Conservation (phyloP, 345 rosid species). For the Hibiscus mutabilis region DNA sequence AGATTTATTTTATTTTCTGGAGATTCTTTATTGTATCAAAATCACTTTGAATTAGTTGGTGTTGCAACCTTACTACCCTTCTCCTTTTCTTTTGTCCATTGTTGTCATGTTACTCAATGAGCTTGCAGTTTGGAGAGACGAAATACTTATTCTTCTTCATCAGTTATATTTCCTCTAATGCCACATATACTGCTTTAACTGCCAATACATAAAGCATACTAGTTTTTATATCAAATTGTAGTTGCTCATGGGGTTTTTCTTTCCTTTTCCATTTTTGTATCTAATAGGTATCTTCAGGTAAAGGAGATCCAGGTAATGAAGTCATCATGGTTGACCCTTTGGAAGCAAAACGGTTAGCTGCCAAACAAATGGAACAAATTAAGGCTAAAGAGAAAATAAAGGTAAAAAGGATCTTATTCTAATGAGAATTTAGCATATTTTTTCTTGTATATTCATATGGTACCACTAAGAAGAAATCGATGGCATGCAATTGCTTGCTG, state of each 20-base stretch:
- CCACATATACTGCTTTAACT: background rate
- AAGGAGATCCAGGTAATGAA: conserved; percentile 25
- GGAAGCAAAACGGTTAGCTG: conserved; percentile 82
- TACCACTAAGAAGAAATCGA: background rate
- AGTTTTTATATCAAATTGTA: background rate
- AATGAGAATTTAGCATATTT: background rate
- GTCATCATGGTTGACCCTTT: conserved; percentile 86
- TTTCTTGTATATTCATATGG: background rate
- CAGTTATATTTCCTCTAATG: background rate
- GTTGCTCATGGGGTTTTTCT: background rate
- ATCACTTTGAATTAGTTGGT: background rate
- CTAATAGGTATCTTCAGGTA: conserved; percentile 39
- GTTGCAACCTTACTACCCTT: background rate
- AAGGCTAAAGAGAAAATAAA: conserved; percentile 52
- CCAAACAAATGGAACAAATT: conserved; percentile 61
- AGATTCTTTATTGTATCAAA: background rate
- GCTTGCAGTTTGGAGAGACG: background rate
- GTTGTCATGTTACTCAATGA: background rate
- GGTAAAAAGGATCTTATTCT: conserved; percentile 28
- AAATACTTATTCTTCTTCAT: background rate
- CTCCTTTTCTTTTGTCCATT: background rate
- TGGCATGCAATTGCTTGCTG: background rate
- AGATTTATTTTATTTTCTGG: background rate
- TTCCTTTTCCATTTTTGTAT: background rate
- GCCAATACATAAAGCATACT: background rate